Evolutionary conservation across 208 protist genomes (phyloP).

Genomic region (Crithidia fasciculata): DNA sequence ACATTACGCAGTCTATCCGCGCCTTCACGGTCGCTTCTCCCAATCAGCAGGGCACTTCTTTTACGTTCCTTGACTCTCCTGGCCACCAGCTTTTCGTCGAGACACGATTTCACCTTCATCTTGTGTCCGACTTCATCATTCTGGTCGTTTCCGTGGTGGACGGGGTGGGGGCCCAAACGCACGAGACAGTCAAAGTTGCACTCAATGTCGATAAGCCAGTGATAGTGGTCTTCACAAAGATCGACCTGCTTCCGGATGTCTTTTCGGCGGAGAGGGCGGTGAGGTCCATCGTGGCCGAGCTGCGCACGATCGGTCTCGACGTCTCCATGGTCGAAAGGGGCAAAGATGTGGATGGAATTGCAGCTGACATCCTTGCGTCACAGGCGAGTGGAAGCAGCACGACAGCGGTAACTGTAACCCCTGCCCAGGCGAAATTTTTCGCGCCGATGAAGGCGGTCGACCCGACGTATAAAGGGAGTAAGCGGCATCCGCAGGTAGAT

Average conservation of each 20-base stretch:
- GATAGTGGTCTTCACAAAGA: slow-evolving; percentile 88
- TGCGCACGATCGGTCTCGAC: slow-evolving; percentile 71
- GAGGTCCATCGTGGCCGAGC: slow-evolving; percentile 43
- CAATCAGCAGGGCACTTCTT: slow-evolving; percentile 17
- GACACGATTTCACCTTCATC: slow-evolving; percentile 76
- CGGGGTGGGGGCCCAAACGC: slow-evolving; percentile 82
- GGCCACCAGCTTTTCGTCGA: slow-evolving; percentile 88
- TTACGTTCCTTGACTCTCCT: slow-evolving; percentile 92
- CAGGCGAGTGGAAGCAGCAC: neutral
- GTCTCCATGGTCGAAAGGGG: slow-evolving; percentile 59
- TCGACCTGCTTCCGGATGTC: slow-evolving; percentile 79
- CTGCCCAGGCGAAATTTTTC: slow-evolving; percentile 42
- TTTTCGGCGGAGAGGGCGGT: slow-evolving; percentile 50
- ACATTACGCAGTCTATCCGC: slow-evolving; percentile 82
- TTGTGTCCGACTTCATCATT: slow-evolving; percentile 71
- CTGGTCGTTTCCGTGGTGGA: slow-evolving; percentile 86
- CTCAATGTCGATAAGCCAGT: slow-evolving; percentile 87
- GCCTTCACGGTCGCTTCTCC: slow-evolving; percentile 61
- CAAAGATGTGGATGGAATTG: slow-evolving; percentile 41
- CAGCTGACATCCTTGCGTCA: neutral
- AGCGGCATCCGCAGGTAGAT: slow-evolving; percentile 60
- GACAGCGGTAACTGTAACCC: slow-evolving; percentile 5
- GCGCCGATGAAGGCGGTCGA: slow-evolving; percentile 72
- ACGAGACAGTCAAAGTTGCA: slow-evolving; percentile 86
- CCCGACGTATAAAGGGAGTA: slow-evolving; percentile 74